Percentiles rank a stretch among this genome's conserved stretches.
Evolutionary conservation across 2,329 filamentous ascomycete species (phyloP).

Genomic region (Byssothecium circinans): DNA sequence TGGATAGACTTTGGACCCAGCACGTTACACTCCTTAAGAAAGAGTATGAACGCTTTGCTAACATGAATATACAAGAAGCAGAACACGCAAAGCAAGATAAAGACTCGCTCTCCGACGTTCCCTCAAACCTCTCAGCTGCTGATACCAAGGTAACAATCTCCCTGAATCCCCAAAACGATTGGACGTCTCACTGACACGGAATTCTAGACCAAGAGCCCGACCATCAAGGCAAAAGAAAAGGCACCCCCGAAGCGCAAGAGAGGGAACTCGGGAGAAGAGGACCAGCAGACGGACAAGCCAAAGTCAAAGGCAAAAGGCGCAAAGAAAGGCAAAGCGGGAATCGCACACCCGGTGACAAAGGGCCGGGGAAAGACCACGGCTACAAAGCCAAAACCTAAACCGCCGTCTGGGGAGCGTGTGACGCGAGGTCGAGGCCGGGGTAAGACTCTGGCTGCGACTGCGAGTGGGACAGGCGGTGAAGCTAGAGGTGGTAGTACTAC

Average conservation of each 20-base stretch:
- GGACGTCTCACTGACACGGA: too few species aligned
- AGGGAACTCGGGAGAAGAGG: neutral
- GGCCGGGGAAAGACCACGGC: neutral
- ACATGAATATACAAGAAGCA: neutral
- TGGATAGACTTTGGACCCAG: too few species aligned
- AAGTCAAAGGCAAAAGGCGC: too few species aligned
- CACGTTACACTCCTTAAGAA: too few species aligned
- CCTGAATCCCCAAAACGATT: too few species aligned
- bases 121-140: conserved; percentile 21
- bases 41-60: too few species aligned
- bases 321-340: neutral
- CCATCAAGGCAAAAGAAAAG: too few species aligned
- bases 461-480: neutral
- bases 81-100: neutral
- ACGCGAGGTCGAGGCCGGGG: too few species aligned
- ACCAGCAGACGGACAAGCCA: neutral
- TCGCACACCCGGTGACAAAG: neutral
- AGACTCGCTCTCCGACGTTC: conserved; percentile 18
- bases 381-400: too few species aligned
- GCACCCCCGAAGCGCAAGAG: neutral
- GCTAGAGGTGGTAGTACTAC: neutral
- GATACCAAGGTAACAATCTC: neutral
- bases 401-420: too few species aligned
- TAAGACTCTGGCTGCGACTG: neutral
- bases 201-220: too few species aligned